These are phyloP conservation scores for Silene conica DNA, from an alignment of 148 eudicot species.

Conservation along the genomic window DNA sequence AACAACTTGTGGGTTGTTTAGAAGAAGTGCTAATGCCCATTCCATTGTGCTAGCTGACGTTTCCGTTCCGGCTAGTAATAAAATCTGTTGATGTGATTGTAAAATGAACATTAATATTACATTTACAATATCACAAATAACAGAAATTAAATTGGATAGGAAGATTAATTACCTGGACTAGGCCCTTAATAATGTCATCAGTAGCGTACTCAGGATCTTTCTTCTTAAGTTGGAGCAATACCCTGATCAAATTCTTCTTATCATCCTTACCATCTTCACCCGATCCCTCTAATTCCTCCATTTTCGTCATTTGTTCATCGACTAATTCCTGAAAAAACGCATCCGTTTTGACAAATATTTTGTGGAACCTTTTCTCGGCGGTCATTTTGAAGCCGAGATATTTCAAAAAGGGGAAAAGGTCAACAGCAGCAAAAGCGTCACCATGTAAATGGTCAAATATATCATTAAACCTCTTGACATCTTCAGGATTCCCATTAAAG, in stretches of 20 bases:
- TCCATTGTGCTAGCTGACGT: too few species aligned
- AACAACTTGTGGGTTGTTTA: too few species aligned
- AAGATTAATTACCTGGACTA: background rate
- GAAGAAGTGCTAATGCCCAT: too few species aligned
- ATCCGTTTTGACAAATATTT: constrained; percentile 26
- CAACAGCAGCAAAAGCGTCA: constrained; percentile 19
- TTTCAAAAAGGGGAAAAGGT: constrained; percentile 29
- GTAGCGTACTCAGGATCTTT: background rate
- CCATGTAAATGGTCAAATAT: constrained; percentile 8
- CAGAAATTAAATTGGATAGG: too few species aligned
- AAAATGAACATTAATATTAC: too few species aligned
- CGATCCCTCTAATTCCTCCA: background rate
- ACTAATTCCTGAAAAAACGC: constrained; percentile 42
- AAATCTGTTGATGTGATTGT: too few species aligned
- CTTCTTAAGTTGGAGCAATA: constrained; percentile 37
- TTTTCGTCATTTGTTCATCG: constrained; percentile 24
- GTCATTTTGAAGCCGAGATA: constrained; percentile 21
- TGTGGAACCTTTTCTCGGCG: constrained; percentile 13
- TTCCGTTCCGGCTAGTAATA: too few species aligned
- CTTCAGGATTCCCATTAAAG: constrained; percentile 19
- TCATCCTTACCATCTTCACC: background rate
- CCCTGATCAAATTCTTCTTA: constrained; percentile 36
- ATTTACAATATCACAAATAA: too few species aligned
- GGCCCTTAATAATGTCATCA: background rate
- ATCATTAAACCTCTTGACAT: constrained; percentile 23